Evolutionary conservation across 2,329 filamentous ascomycete species (phyloP), one percentile per base, ranked within the genome.

Genomic region (Monilinia fructigena): DNA sequence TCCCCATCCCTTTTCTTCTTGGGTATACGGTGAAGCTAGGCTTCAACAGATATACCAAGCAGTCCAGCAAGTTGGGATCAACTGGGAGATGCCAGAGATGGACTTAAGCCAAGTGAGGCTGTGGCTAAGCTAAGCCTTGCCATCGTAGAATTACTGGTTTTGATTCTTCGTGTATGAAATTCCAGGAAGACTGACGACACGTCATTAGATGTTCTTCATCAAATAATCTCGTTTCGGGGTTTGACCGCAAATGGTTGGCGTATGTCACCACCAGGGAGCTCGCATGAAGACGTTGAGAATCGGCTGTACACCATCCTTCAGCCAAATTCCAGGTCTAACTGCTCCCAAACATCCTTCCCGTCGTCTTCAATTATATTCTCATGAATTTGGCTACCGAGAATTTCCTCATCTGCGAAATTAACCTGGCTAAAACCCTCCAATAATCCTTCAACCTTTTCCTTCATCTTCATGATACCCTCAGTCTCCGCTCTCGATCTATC

Each of bases 401-500:
- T 62, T 0, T 55, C 67, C 8, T 56, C 58, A 2, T 72, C 72
- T 2, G 47, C 66, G 10, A 72, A 48, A n/a, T 70, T 67, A 16
- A 86, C 75, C 71, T 83, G 83, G 1, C 82, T 85, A 61, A 97
- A 80, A 0, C 88, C 89, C 67, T 87, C 86, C 68, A 97, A 82
- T 66, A 94, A 82, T 50, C 86, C 83, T 73, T 88, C 86, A 69
- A 95, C 90, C 78, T 89, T 90, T 71, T 89, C 87, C 63, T 87
- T 87, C 74, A 87, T 87, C 67, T 84, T 84, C 67, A 83, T 82
- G 55, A 93, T 86, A 4, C 84, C 85, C 45, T 86, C 82, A 1
- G 93, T 92, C 78, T 97, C 93, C 65, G 84, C 85, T 71, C 84
- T 86, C 65, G 89, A 89, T 71, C 82, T 83, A 72, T 91, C 87